Evolutionary conservation across 2,329 filamentous ascomycete genomes (phyloP).

Genomic region (Fragosphaeria purpurea): DNA sequence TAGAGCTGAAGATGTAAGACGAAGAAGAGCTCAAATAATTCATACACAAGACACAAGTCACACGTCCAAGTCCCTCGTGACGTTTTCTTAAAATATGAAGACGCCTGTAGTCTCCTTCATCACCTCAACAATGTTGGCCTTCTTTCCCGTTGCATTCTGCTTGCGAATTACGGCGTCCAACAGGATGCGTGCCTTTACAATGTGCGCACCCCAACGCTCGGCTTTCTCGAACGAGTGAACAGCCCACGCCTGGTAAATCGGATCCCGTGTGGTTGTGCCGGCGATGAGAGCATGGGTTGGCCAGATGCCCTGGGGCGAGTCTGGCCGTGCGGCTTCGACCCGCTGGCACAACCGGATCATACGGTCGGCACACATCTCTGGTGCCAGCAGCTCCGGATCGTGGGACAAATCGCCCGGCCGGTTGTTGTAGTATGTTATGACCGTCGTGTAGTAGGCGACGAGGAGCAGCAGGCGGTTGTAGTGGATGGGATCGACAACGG

Average conservation of each 20-base stretch:
- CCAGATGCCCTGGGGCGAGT: conserved; percentile 8
- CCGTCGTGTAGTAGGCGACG: conserved; percentile 4
- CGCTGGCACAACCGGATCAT: conserved; percentile 8
- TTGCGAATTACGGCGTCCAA: conserved; percentile 2
- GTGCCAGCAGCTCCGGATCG: neutral
- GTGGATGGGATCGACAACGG: conserved; percentile 3
- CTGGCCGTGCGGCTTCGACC: neutral
- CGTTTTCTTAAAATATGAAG: neutral
- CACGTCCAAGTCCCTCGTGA: neutral
- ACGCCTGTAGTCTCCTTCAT: conserved; percentile 6
- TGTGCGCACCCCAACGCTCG: conserved; percentile 2
- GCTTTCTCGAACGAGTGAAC: conserved; percentile 2
- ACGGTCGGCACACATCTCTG: conserved; percentile 3
- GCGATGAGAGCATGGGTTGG: conserved; percentile 4
- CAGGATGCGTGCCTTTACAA: neutral
- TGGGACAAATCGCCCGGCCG: neutral
- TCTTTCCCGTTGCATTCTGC: conserved; percentile 3
- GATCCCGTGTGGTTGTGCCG: conserved; percentile 3
- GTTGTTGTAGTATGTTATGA: conserved; percentile 2
- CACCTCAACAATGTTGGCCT: conserved; percentile 1
- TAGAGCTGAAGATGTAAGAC: too few relatives aligned
- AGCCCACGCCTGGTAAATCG: conserved; percentile 8
- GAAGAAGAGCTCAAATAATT: too few relatives aligned
- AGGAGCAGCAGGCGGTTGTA: conserved; percentile 7
- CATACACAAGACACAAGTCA: neutral